phyloP scores from a whole-genome alignment of 2,329 filamentous ascomycete species.

The Xylaria sp. region DNA sequence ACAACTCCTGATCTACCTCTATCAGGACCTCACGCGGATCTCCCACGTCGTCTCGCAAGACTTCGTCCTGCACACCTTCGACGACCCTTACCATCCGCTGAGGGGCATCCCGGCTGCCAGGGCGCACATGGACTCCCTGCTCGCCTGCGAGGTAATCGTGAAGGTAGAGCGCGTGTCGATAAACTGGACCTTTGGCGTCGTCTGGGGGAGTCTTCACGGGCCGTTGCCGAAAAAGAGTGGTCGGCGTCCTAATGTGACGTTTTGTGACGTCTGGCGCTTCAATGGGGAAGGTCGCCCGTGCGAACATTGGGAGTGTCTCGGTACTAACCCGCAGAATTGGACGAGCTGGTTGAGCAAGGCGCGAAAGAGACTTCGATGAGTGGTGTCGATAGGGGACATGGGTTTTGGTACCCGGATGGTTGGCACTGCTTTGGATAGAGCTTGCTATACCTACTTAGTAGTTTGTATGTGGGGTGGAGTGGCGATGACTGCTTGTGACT shows the following conservation, averaged over 20 bases:
- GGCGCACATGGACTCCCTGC: slow-evolving; percentile 14
- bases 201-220: no score
- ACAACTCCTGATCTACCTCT: slow-evolving; percentile 23
- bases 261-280: slow-evolving; percentile 3
- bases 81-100: neutral
- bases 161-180: no score
- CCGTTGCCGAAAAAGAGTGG: no score
- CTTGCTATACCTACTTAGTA: neutral
- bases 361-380: neutral
- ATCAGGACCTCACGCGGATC: slow-evolving; percentile 20
- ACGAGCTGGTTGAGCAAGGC: neutral
- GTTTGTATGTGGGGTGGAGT: neutral
- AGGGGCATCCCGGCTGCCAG: slow-evolving; percentile 13
- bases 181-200: no score
- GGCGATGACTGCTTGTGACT: neutral
- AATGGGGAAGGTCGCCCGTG: neutral
- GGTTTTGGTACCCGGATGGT: neutral
- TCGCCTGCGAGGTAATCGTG: neutral
- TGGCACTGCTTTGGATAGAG: neutral
- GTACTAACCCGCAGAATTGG: neutral
- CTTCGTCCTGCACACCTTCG: slow-evolving; percentile 18
- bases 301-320: slow-evolving; percentile 7
- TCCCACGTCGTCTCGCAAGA: slow-evolving; percentile 4
- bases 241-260: neutral
- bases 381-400: neutral